phyloP scores from a whole-genome alignment of 495 filamentous ascomycete genomes.

The Aspergillus diversus region DNA sequence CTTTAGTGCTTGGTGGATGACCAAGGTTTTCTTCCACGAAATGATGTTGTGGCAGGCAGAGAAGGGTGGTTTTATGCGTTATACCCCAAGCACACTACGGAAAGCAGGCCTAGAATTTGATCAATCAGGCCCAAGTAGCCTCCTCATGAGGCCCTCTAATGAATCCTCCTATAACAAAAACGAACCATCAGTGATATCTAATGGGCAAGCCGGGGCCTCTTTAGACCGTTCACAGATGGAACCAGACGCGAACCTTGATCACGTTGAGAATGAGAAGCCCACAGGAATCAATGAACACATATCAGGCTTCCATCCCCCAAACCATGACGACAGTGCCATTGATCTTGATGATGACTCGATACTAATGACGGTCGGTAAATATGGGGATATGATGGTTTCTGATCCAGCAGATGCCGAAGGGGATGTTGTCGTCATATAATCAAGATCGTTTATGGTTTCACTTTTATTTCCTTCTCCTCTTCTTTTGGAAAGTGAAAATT shows the following conservation, averaged over 20 bases:
- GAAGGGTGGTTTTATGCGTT: constrained; percentile 86
- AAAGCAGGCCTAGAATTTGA: constrained; percentile 41
- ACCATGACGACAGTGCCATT: constrained; percentile 54
- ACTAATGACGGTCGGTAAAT: constrained; percentile 53
- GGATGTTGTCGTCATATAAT: constrained; percentile 53
- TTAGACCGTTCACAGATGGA: constrained; percentile 19
- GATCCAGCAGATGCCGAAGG: constrained; percentile 53
- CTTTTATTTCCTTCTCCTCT: constrained; percentile 23
- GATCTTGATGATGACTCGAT: constrained; percentile 52
- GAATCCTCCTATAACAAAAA: constrained; percentile 20
- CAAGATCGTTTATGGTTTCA: constrained; percentile 12
- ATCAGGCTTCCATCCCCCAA: constrained; percentile 38
- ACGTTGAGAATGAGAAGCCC: constrained; percentile 26
- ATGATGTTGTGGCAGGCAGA: constrained; percentile 92
- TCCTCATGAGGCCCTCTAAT: constrained; percentile 30
- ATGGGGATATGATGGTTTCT: constrained; percentile 53
- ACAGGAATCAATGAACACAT: constrained; percentile 35
- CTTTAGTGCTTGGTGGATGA: constrained; percentile 96
- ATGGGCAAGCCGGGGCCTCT: constrained; percentile 19
- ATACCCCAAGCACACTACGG: constrained; percentile 51
- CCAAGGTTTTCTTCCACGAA: constrained; percentile 96
- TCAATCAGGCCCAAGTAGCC: constrained; percentile 27
- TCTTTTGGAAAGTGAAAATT: constrained; percentile 25
- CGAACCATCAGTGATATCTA: constrained; percentile 17
- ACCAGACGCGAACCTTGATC: constrained; percentile 22